Percentiles rank a stretch among this genome's conserved stretches.
Evolutionary conservation across 2,329 filamentous ascomycete genomes (phyloP).

Genomic region (Fusarium incarnatum): DNA sequence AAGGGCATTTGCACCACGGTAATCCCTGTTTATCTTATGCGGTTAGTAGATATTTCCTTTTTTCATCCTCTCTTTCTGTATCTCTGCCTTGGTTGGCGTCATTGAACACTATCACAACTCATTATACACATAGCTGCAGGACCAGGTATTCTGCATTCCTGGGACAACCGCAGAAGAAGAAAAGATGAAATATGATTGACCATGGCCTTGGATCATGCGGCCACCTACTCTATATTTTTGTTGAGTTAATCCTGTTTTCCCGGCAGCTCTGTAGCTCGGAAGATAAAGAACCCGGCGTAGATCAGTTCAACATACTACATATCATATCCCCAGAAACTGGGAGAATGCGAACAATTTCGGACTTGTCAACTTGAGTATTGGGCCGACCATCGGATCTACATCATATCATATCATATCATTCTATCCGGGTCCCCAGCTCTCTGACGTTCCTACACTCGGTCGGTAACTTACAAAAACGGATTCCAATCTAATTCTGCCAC

Average conservation of each 20-base stretch:
- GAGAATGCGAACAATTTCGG: neutral
- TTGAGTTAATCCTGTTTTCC: neutral
- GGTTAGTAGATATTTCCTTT: neutral
- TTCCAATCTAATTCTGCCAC: neutral
- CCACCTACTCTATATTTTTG: neutral
- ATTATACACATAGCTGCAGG: neutral
- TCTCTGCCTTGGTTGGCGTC: conserved; percentile 1
- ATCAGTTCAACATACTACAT: conserved; percentile 4
- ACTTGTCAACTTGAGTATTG: neutral
- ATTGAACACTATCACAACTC: conserved; percentile 1
- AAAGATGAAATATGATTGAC: neutral
- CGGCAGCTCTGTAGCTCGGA: neutral
- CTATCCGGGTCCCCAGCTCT: neutral
- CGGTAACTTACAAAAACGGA: neutral
- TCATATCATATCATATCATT: neutral
- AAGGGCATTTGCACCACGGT: neutral
- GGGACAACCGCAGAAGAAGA: neutral
- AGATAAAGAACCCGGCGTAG: neutral
- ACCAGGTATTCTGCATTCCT: conserved; percentile 16
- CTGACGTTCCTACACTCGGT: neutral
- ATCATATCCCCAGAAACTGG: neutral
- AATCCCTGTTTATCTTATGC: neutral
- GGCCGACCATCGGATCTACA: conserved; percentile 6
- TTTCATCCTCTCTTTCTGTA: conserved; percentile 6
- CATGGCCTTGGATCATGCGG: neutral